Base-by-base conservation (phyloP, 257 asterid genomes). In the Solanum gandarillasii region DNA sequence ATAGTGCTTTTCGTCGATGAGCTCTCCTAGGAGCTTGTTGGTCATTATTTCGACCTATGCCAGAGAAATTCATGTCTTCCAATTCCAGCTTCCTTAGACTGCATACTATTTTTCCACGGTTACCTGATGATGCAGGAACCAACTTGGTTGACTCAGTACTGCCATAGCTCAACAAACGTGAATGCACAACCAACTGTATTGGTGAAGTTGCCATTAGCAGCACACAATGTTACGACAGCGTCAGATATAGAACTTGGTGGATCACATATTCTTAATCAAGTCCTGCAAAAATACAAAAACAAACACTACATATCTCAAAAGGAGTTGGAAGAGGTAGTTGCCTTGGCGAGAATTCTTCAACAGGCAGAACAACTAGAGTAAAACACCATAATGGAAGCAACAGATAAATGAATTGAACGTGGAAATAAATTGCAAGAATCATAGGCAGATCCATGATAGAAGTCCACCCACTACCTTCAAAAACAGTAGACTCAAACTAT, bases 201-300 rank as follows among this genome's bases (percentile, higher is more conserved):
- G 88, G 92, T 89, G 90, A 91, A 91, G 89, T 86, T 79, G 93
- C 94, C 93, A 91, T 90, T 83, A 83, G 88, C 62, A 84, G 83
- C 86, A 88, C 87, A 13, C 46, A 43, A 83, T 31, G 83, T 75
- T 25, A 39, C 62, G 36, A 88, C 78, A 74, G 32, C 13, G 58
- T 71, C 82, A 70, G 73, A 76, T 91, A 89, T 88, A 76, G 60
- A 79, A 9, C 23, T 84, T 70, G 55, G 38, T 46, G 74, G 81
- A 52, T 85, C 87, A 85, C 31, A 29, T 82, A 46, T 31, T 39
- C 82, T 36, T 68, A 67, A 68, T 68, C 74, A 16, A 38, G 68
- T 67, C 82, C 87, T 85, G 68, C 32, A 65, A 18, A 82, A 82
- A 31, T 0, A 48, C 31, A 9, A 39, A 76, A 76, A 48, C 29